A percentile compares a stretch with the other conserved stretches of the same genome.
Evolutionary conservation across 2,329 filamentous ascomycete species (phyloP).

Genomic region (Aspergillus sp.): DNA sequence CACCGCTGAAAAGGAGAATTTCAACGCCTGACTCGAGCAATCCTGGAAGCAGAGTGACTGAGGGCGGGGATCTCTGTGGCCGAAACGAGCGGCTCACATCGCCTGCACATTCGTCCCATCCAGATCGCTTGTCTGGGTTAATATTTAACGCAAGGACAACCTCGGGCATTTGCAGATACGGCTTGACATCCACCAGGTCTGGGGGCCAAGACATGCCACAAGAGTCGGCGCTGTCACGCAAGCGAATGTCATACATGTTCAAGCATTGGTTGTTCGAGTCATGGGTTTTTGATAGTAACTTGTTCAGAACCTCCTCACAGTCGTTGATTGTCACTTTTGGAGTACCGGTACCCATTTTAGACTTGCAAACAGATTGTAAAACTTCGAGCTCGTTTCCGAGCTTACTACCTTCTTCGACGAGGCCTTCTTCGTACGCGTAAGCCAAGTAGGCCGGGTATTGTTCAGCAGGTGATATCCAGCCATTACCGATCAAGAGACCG

Average conservation of each 20-base stretch:
- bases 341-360: conserved; percentile 61
- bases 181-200: conserved; percentile 75
- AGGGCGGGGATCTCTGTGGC: conserved; percentile 71
- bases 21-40: conserved; percentile 74
- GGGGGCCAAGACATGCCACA: conserved; percentile 99
- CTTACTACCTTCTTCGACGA: conserved; percentile 71
- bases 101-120: conserved; percentile 90
- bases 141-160: conserved; percentile 82
- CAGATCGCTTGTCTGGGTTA: conserved; percentile 77
- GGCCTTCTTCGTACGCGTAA: conserved; percentile 75
- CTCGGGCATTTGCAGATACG: conserved; percentile 82
- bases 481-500: conserved; percentile 92
- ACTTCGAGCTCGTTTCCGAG: conserved; percentile 68
- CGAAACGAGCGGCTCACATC: conserved; percentile 75
- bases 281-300: conserved; percentile 70
- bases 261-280: conserved; percentile 65
- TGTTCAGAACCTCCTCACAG: conserved; percentile 78
- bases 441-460: conserved; percentile 88
- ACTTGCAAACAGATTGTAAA: conserved; percentile 70
- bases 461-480: conserved; percentile 89
- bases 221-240: conserved; percentile 76
- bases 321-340: conserved; percentile 67
- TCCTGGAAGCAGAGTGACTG: conserved; percentile 74
- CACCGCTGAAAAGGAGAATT: conserved; percentile 87
- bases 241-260: conserved; percentile 97